phyloP scores from a whole-genome alignment of 2,329 filamentous ascomycete genomes.

The Stachybotrys elegans region DNA sequence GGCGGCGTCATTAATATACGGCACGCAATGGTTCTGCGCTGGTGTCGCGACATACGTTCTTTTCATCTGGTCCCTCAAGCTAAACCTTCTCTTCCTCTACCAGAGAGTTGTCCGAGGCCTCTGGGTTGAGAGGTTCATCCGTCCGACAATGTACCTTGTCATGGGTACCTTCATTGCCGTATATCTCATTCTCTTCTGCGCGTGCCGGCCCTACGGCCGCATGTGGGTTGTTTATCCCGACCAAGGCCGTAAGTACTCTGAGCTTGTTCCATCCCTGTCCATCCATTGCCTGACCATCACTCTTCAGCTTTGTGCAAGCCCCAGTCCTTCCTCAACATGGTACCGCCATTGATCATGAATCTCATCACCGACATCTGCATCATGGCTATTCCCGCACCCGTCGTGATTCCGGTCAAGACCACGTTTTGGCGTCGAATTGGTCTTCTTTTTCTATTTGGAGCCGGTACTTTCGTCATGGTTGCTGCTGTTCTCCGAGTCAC shows the following conservation, averaged over 20 bases:
- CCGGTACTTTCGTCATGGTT: slow-evolving; percentile 25
- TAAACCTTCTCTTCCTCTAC: slow-evolving; percentile 34
- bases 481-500: slow-evolving; percentile 18
- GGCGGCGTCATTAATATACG: slow-evolving; percentile 8
- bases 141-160: slow-evolving; percentile 24
- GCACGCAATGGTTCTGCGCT: slow-evolving; percentile 13
- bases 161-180: slow-evolving; percentile 18
- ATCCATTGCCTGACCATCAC: background rate
- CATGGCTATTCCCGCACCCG: slow-evolving; percentile 26
- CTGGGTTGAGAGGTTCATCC: slow-evolving; percentile 27
- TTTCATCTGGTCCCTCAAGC: slow-evolving; percentile 29
- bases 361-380: slow-evolving; percentile 25
- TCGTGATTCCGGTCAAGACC: slow-evolving; percentile 16
- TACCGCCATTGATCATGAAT: slow-evolving; percentile 25
- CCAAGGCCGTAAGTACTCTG: slow-evolving; percentile 23
- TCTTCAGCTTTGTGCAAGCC: slow-evolving; percentile 19
- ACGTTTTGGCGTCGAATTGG: slow-evolving; percentile 22
- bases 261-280: background rate
- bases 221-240: slow-evolving; percentile 29
- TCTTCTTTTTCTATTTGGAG: slow-evolving; percentile 23
- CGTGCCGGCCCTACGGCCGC: slow-evolving; percentile 25
- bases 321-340: slow-evolving; percentile 22
- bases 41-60: slow-evolving; percentile 11
- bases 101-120: slow-evolving; percentile 26
- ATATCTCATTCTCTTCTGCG: slow-evolving; percentile 16